These are phyloP conservation scores for Chrysoporthe puriensis DNA, from an alignment of 2,329 filamentous ascomycete species.

Conservation along the genomic window DNA sequence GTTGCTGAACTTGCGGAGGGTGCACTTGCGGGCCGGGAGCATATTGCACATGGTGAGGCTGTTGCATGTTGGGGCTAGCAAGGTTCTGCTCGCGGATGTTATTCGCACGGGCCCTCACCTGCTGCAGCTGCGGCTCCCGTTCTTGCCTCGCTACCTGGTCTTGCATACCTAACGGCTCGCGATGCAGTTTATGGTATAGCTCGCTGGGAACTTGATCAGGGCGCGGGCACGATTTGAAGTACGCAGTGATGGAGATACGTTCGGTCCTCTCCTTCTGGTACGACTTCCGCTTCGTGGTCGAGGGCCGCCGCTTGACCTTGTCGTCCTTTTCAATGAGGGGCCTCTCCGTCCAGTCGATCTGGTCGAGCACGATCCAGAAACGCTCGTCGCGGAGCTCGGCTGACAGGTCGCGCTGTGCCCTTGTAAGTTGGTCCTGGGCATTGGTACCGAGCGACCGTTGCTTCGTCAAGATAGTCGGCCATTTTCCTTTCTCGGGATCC, in stretches of 20 bases:
- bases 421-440: conserved; percentile 50
- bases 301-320: conserved; percentile 18
- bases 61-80: conserved; percentile 1
- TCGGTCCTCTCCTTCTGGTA: conserved; percentile 40
- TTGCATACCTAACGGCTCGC: conserved; percentile 8
- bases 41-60: neutral
- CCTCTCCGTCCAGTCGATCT: conserved; percentile 47
- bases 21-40: neutral
- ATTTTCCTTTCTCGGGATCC: conserved; percentile 47
- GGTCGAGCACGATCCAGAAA: conserved; percentile 47
- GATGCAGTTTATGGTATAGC: conserved; percentile 17
- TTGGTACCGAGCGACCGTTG: conserved; percentile 36
- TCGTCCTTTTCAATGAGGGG: conserved; percentile 12
- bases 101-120: neutral
- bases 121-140: neutral
- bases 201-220: conserved; percentile 29
- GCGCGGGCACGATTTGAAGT: conserved; percentile 48
- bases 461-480: conserved; percentile 21
- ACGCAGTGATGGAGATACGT: conserved; percentile 48
- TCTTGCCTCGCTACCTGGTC: neutral
- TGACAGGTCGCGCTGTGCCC: conserved; percentile 41
- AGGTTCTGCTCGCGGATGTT: neutral
- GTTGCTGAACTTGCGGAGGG: conserved; percentile 4
- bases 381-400: conserved; percentile 41
- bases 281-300: conserved; percentile 33